Percentiles rank a stretch among this genome's conserved stretches.
phyloP scores from a whole-genome alignment of 2,329 filamentous ascomycete genomes.

The Chalaropsis thielavioides region DNA sequence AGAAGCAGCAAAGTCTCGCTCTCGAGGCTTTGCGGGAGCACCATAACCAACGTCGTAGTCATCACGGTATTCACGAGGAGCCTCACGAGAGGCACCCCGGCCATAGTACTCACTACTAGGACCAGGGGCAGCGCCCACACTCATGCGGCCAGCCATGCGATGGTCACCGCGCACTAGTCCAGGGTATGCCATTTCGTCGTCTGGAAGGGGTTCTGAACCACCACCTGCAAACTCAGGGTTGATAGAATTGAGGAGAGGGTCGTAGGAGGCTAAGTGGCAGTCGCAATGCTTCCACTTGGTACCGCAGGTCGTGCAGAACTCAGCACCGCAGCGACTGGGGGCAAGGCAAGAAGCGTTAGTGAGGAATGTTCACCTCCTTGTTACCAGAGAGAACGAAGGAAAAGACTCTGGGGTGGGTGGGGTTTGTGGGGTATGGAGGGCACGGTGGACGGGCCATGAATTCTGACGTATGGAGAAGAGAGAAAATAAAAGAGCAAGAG shows the following conservation, averaged over 20 bases:
- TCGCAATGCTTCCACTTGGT: slow-evolving; percentile 69
- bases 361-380: slow-evolving; percentile 14
- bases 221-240: slow-evolving; percentile 19
- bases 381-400: slow-evolving; percentile 13
- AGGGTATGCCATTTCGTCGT: slow-evolving; percentile 15
- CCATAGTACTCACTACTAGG: slow-evolving; percentile 13
- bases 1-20: slow-evolving; percentile 4
- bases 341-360: slow-evolving; percentile 21
- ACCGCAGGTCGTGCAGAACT: slow-evolving; percentile 82
- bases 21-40: background rate
- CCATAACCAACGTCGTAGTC: slow-evolving; percentile 15
- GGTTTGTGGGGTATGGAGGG: background rate
- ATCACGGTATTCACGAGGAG: slow-evolving; percentile 16
- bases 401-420: background rate
- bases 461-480: background rate
- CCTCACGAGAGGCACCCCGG: slow-evolving; percentile 8
- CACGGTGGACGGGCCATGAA: background rate
- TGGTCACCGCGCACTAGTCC: slow-evolving; percentile 14
- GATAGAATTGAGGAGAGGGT: slow-evolving; percentile 22
- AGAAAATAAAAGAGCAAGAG: background rate
- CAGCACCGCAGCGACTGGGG: slow-evolving; percentile 55
- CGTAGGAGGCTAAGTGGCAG: slow-evolving; percentile 66
- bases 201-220: slow-evolving; percentile 3
- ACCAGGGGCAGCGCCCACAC: slow-evolving; percentile 1
- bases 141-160: slow-evolving; percentile 13